Evolutionary conservation across 495 filamentous ascomycete genomes (phyloP).

Genomic region (Aspergillus sclerotioniger): DNA sequence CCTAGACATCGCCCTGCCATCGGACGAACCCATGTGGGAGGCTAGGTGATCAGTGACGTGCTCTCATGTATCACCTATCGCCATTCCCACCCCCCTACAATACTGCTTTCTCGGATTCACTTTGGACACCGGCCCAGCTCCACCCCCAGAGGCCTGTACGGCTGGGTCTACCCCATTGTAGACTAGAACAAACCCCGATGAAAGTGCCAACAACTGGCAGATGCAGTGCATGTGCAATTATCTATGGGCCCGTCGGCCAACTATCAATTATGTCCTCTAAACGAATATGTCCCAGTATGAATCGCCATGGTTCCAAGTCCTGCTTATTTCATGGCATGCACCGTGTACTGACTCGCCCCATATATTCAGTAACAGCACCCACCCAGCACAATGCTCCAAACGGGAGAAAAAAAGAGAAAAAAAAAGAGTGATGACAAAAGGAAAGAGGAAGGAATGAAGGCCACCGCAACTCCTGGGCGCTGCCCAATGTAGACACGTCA

Average conservation of each 20-base stretch:
- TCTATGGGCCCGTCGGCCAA: conserved; percentile 16
- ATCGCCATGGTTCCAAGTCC: conserved; percentile 24
- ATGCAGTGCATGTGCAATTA: conserved; percentile 19
- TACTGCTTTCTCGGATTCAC: no score
- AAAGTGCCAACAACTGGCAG: conserved; percentile 3
- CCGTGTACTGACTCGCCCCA: conserved; percentile 10
- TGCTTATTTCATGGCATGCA: conserved; percentile 24
- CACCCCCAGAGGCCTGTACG: no score
- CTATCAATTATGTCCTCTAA: conserved; percentile 23
- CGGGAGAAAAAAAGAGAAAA: conserved; percentile 5
- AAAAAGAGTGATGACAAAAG: not conserved
- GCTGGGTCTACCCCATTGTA: no score
- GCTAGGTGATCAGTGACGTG: no score
- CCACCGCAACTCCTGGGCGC: conserved; percentile 12
- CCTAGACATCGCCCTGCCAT: no score
- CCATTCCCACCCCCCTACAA: no score
- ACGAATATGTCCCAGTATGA: conserved; percentile 18
- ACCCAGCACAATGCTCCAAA: conserved; percentile 2
- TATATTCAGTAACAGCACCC: conserved; percentile 6
- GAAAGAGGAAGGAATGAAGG: not conserved
- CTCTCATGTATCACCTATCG: no score
- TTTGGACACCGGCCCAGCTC: no score
- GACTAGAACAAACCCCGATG: not conserved
- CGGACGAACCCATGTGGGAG: no score
- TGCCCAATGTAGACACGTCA: conserved; percentile 9